A percentile compares a stretch with the other conserved stretches of the same genome.
phyloP scores from a whole-genome alignment of 2,329 filamentous ascomycete species.

The Calycina marina region DNA sequence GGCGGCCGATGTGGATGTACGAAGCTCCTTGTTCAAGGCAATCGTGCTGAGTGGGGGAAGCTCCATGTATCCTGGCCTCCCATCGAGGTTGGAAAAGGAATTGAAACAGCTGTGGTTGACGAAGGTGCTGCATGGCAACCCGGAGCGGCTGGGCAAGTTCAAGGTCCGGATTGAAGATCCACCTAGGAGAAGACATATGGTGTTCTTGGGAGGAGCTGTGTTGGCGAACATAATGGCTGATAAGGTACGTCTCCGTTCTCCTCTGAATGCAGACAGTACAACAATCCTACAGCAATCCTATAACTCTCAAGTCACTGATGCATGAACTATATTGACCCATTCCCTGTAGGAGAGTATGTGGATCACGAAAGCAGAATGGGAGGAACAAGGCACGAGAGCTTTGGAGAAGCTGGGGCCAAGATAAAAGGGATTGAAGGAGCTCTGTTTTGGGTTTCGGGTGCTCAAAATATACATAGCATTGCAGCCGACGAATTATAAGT shows the following conservation, averaged over 20 bases:
- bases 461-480: slow-evolving; percentile 1
- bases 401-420: slow-evolving; percentile 88
- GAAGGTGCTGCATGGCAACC: slow-evolving; percentile 76
- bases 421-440: slow-evolving; percentile 26
- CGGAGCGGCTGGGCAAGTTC: slow-evolving; percentile 93
- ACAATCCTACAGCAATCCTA: too few relatives aligned
- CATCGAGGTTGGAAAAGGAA: slow-evolving; percentile 92
- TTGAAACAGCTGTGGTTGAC: slow-evolving; percentile 98
- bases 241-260: too few relatives aligned
- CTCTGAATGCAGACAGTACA: too few relatives aligned
- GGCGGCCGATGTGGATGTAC: slow-evolving; percentile 85
- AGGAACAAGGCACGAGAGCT: slow-evolving; percentile 73
- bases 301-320: too few relatives aligned
- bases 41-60: slow-evolving; percentile 92
- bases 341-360: slow-evolving; percentile 99
- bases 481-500: too few relatives aligned
- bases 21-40: slow-evolving; percentile 87
- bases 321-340: too few relatives aligned
- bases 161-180: slow-evolving; percentile 99
- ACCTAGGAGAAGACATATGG: slow-evolving; percentile 91
- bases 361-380: slow-evolving; percentile 95
- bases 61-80: slow-evolving; percentile 97
- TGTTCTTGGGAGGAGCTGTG: slow-evolving; percentile 95
- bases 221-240: slow-evolving; percentile 98
- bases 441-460: too few relatives aligned